Evolutionary conservation across 148 eudicot species (phyloP).

Genomic region (Polygonum maritimum): DNA sequence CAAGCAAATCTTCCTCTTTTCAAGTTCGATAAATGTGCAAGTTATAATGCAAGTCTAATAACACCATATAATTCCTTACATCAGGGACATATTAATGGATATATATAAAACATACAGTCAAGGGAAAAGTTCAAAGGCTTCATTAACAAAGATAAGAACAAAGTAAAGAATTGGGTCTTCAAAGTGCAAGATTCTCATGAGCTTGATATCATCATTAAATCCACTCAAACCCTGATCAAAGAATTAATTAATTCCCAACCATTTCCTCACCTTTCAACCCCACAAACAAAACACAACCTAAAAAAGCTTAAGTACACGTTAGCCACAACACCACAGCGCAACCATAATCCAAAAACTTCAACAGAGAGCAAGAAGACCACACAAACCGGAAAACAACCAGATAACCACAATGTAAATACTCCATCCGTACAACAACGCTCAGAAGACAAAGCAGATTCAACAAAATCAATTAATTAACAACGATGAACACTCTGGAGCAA

Average conservation of each 20-base stretch:
- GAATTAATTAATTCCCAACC: background rate
- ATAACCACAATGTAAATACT: too few species aligned
- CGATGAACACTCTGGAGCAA: too few species aligned
- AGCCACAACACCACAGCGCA: background rate
- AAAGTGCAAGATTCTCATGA: background rate
- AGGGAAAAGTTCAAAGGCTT: too few species aligned
- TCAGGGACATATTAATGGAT: too few species aligned
- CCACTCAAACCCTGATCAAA: background rate
- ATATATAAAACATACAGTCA: too few species aligned
- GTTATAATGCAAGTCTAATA: too few species aligned
- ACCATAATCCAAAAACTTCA: background rate
- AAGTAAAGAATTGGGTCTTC: background rate
- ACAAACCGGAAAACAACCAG: slow-evolving; percentile 57
- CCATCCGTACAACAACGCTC: too few species aligned
- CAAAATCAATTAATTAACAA: too few species aligned
- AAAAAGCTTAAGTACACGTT: background rate
- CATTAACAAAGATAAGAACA: background rate
- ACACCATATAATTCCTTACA: too few species aligned
- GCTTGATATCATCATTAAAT: background rate
- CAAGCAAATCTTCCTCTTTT: too few species aligned
- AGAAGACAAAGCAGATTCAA: too few species aligned
- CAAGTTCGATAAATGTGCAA: too few species aligned
- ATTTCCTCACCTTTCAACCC: background rate
- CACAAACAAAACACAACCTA: background rate
- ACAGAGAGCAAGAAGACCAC: background rate